Conservation (phyloP, 2,329 filamentous ascomycete genomes). For the Hymenoscyphus occultus region DNA sequence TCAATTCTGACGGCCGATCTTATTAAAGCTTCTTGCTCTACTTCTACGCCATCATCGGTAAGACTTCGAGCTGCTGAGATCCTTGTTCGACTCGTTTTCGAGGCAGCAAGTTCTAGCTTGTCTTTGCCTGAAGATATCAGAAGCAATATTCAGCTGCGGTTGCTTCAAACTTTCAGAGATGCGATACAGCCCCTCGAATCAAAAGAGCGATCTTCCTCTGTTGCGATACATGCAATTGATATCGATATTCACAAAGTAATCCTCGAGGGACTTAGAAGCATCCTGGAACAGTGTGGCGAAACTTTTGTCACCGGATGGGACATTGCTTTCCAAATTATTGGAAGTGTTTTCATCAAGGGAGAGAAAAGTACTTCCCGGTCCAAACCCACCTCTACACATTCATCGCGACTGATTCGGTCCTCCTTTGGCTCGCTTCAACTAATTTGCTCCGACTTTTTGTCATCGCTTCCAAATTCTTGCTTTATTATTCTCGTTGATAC, state of each 20-base stretch:
- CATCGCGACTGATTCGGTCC: conserved; percentile 74
- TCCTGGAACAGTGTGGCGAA: conserved; percentile 88
- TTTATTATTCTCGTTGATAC: conserved; percentile 80
- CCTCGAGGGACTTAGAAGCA: conserved; percentile 74
- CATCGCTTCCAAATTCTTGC: conserved; percentile 67
- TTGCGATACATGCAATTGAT: conserved; percentile 61
- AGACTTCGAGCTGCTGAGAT: conserved; percentile 62
- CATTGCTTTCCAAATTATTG: conserved; percentile 79
- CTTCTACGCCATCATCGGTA: conserved; percentile 49
- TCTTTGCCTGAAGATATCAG: conserved; percentile 49
- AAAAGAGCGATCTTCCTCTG: conserved; percentile 50
- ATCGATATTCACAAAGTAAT: conserved; percentile 77
- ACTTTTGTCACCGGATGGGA: conserved; percentile 80
- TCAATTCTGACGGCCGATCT: conserved; percentile 57
- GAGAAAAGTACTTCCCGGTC: conserved; percentile 17
- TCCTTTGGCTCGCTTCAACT: conserved; percentile 89
- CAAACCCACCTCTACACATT: conserved; percentile 47
- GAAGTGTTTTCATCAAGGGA: conserved; percentile 66
- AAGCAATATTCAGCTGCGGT: conserved; percentile 65
- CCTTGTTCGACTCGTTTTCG: conserved; percentile 55
- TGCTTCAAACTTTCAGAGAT: conserved; percentile 63
- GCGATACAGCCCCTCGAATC: conserved; percentile 59
- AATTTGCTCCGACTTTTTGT: conserved; percentile 90
- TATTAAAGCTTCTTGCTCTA: conserved; percentile 48
- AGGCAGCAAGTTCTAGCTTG: conserved; percentile 55